phyloP scores from a whole-genome alignment of 169 alveolate genomes.

The Plasmodium inui region DNA sequence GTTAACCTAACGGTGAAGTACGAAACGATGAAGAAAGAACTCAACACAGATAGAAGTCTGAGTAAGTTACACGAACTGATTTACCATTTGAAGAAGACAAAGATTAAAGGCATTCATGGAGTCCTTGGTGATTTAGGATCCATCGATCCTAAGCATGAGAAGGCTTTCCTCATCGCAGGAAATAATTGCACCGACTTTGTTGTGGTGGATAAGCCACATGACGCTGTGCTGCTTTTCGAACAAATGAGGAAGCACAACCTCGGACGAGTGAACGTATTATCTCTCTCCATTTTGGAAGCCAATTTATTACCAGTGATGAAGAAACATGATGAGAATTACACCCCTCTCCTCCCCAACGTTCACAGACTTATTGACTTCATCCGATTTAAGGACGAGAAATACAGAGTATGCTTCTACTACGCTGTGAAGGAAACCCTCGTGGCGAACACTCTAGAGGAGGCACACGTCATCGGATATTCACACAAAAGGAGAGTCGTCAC shows the following conservation, averaged over 20 bases:
- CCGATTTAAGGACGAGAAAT: conserved; percentile 82
- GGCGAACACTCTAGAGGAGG: conserved; percentile 90
- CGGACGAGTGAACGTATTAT: conserved; percentile 92
- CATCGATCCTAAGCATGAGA: conserved; percentile 90
- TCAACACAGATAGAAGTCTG: conserved; percentile 55
- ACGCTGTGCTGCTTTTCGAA: conserved; percentile 90
- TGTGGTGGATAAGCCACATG: conserved; percentile 92
- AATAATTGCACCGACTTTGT: conserved; percentile 89
- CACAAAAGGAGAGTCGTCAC: conserved; percentile 94
- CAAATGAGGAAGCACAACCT: conserved; percentile 89
- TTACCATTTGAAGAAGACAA: conserved; percentile 72
- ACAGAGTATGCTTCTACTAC: conserved; percentile 89
- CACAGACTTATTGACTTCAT: conserved; percentile 91
- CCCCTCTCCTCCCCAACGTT: conserved; percentile 78
- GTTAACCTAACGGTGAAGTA: conserved; percentile 67
- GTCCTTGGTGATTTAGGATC: conserved; percentile 94
- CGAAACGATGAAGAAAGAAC: conserved; percentile 78
- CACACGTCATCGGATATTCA: conserved; percentile 89
- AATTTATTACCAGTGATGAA: conserved; percentile 77
- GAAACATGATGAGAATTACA: conserved; percentile 60
- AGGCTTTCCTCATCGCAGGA: conserved; percentile 92
- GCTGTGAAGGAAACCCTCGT: conserved; percentile 94
- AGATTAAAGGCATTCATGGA: conserved; percentile 90
- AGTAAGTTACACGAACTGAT: conserved; percentile 77
- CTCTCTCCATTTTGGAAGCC: conserved; percentile 81